A percentile compares a stretch with the other conserved stretches of the same genome.
phyloP scores from a whole-genome alignment of 2,329 filamentous ascomycete species.

The Scedosporium apiospermum region DNA sequence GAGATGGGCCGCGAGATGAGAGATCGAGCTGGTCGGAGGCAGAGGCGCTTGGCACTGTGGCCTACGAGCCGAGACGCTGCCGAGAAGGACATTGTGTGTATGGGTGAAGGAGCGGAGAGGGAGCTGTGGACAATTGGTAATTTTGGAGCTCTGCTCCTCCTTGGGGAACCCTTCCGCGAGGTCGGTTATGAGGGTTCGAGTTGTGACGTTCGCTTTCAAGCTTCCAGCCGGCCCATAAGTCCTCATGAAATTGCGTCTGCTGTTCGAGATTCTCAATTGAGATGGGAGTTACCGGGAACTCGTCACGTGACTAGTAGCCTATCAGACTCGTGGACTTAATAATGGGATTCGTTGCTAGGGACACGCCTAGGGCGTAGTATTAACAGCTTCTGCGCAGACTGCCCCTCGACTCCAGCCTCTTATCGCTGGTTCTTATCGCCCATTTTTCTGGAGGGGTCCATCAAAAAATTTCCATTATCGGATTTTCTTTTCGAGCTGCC shows the following conservation, averaged over 20 bases:
- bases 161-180: conserved; percentile 2
- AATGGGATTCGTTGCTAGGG: not conserved
- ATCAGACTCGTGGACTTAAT: conserved; percentile 1
- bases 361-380: not conserved
- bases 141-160: conserved; percentile 1
- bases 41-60: conserved; percentile 60
- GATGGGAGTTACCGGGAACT: not conserved
- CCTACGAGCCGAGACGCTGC: conserved; percentile 64
- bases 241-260: conserved; percentile 3
- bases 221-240: not conserved
- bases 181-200: conserved; percentile 1
- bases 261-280: conserved; percentile 6
- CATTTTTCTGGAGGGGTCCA: conserved; percentile 10
- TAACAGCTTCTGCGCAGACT: not conserved
- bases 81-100: conserved; percentile 45
- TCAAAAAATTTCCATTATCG: conserved; percentile 12
- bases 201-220: conserved; percentile 2
- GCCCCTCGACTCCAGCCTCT: conserved; percentile 1
- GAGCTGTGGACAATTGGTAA: not conserved
- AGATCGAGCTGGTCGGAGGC: conserved; percentile 32
- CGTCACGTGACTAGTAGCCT: conserved; percentile 1
- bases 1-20: conserved; percentile 51
- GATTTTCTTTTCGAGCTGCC: not conserved
- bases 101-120: conserved; percentile 16
- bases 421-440: not conserved